These are phyloP conservation scores for Fraxinus anomala DNA, from an alignment of 257 asterid species.

Conservation along the genomic window DNA sequence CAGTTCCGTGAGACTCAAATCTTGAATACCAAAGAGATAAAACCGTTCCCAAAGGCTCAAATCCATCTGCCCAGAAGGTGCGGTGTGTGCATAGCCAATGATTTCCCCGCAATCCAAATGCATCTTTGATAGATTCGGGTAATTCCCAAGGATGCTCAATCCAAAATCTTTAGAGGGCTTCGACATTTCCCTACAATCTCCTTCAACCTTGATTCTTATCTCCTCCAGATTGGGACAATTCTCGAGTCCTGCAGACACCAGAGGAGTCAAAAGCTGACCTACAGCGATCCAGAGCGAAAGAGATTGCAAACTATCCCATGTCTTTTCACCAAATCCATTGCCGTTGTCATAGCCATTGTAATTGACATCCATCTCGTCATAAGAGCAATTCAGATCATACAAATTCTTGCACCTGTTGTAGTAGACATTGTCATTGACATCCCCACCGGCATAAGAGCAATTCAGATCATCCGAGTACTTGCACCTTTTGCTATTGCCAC, in stretches of 20 bases:
- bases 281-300: constrained; percentile 89
- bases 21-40: constrained; percentile 53
- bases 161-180: constrained; percentile 64
- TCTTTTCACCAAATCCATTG: constrained; percentile 37
- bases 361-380: constrained; percentile 12
- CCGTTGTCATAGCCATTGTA: constrained; percentile 32
- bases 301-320: constrained; percentile 62
- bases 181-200: constrained; percentile 75
- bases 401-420: constrained; percentile 12
- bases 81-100: constrained; percentile 85
- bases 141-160: constrained; percentile 50
- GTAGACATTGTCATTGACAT: constrained; percentile 1
- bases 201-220: constrained; percentile 79
- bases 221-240: constrained; percentile 84
- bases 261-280: constrained; percentile 72
- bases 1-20: constrained; percentile 58
- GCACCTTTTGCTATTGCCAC: constrained; percentile 32
- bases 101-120: constrained; percentile 80
- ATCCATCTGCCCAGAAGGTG: constrained; percentile 92
- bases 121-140: constrained; percentile 67
- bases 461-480: constrained; percentile 35
- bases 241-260: constrained; percentile 56
- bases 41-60: constrained; percentile 93
- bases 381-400: constrained; percentile 47
- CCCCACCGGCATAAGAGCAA: constrained; percentile 6